A percentile compares a stretch with the other conserved stretches of the same genome.
Conservation (phyloP, 225 moss, liverwort and hornwort genomes). For the Asterella californica region DNA sequence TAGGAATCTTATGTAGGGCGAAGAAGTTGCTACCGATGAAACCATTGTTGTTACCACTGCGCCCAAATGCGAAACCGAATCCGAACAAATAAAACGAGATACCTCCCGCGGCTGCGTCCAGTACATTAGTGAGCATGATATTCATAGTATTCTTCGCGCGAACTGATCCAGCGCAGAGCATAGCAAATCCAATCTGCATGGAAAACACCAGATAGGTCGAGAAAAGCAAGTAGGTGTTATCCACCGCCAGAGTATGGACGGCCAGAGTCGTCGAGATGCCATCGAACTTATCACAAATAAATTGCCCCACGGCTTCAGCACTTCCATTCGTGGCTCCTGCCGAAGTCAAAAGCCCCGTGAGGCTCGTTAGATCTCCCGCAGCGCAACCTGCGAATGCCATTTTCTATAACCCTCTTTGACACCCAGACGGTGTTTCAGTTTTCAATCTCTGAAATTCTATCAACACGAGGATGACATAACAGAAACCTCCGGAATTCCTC, state of each 20-base stretch:
- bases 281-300: conserved; percentile 57
- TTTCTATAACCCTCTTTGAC: neutral
- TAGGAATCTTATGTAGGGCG: conserved; percentile 37
- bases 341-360: conserved; percentile 41
- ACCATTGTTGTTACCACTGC: conserved; percentile 38
- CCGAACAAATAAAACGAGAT: conserved; percentile 87
- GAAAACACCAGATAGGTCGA: conserved; percentile 83
- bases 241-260: conserved; percentile 40
- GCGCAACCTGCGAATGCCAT: conserved; percentile 40
- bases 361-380: conserved; percentile 30
- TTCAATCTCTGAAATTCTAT: neutral
- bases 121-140: conserved; percentile 84
- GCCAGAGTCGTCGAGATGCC: conserved; percentile 28
- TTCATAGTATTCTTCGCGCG: conserved; percentile 93
- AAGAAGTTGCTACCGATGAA: conserved; percentile 83
- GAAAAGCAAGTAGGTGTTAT: conserved; percentile 63
- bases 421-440: neutral
- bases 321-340: conserved; percentile 25
- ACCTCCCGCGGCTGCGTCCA: conserved; percentile 86
- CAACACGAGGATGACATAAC: neutral
- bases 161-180: conserved; percentile 94
- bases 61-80: conserved; percentile 78
- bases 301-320: conserved; percentile 33
- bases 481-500: neutral
- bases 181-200: conserved; percentile 95